Evolutionary conservation across 2,329 filamentous ascomycete species (phyloP).

Genomic region (Aspergillus clavatus): DNA sequence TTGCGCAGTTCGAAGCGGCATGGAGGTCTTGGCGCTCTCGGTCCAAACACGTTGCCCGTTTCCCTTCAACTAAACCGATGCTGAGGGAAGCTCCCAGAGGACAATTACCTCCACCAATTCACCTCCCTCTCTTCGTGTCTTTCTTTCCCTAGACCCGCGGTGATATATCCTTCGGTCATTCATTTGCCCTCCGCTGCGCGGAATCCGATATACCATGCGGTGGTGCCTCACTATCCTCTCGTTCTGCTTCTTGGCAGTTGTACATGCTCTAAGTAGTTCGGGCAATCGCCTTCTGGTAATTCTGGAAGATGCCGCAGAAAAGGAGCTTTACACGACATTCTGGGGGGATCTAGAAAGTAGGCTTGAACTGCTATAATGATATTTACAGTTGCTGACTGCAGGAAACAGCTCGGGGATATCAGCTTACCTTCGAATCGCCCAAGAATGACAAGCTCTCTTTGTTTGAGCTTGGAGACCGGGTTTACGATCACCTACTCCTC

Average conservation of each 20-base stretch:
- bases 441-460: constrained; percentile 73
- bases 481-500: constrained; percentile 86
- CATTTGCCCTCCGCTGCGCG: constrained; percentile 30
- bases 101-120: constrained; percentile 10
- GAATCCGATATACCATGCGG: constrained; percentile 57
- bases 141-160: constrained; percentile 12
- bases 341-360: constrained; percentile 47
- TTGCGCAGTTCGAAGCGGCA: constrained; percentile 20
- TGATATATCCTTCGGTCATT: constrained; percentile 13
- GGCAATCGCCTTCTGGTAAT: constrained; percentile 81
- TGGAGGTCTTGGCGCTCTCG: constrained; percentile 36
- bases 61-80: constrained; percentile 19
- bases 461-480: constrained; percentile 79
- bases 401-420: constrained; percentile 70
- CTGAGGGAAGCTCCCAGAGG: neutral
- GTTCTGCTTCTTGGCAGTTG: constrained; percentile 51
- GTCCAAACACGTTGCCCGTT: constrained; percentile 43
- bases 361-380: constrained; percentile 4
- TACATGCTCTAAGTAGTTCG: constrained; percentile 69
- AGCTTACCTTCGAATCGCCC: constrained; percentile 74
- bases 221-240: constrained; percentile 67
- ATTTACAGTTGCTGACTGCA: constrained; percentile 11
- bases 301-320: constrained; percentile 75
- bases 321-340: constrained; percentile 77
- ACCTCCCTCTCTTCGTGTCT: constrained; percentile 3